Percentiles rank a stretch among this genome's conserved stretches.
Evolutionary conservation across 495 filamentous ascomycete genomes (phyloP).

Genomic region (Aspergillus steynii): DNA sequence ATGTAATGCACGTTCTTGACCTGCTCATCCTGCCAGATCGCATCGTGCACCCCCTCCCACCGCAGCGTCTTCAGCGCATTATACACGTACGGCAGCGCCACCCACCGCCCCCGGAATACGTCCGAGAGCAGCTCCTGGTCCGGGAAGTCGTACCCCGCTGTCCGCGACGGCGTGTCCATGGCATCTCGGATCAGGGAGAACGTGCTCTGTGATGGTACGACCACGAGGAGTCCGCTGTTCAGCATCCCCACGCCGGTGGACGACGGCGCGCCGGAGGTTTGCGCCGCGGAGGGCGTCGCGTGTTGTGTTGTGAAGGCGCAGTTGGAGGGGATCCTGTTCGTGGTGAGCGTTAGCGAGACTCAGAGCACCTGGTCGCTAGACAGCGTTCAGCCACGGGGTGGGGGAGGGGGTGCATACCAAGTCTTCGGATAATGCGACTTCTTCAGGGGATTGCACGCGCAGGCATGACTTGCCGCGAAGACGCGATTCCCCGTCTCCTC

Average conservation of each 20-base stretch:
- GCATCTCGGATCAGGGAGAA: constrained; percentile 54
- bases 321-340: constrained; percentile 59
- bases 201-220: constrained; percentile 57
- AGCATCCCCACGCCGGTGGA: constrained; percentile 61
- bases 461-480: constrained; percentile 76
- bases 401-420: constrained; percentile 51
- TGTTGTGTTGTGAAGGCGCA: constrained; percentile 78
- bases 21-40: constrained; percentile 72
- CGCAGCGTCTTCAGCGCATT: constrained; percentile 82
- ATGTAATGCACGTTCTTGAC: constrained; percentile 85
- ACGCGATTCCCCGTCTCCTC: constrained; percentile 48
- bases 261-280: constrained; percentile 51
- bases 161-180: constrained; percentile 38
- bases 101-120: constrained; percentile 67
- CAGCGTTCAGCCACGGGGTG: constrained; percentile 5
- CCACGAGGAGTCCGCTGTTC: constrained; percentile 75
- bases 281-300: constrained; percentile 53
- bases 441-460: constrained; percentile 77
- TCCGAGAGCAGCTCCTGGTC: constrained; percentile 74
- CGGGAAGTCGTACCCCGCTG: constrained; percentile 63
- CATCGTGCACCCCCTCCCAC: constrained; percentile 63
- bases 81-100: constrained; percentile 73
- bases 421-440: constrained; percentile 72
- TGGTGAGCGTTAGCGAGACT: too few relatives aligned
- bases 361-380: too few relatives aligned